Evolutionary conservation across 2,329 filamentous ascomycete species (phyloP), one percentile per base, ranked within the genome.

Genomic region (Alternaria longipes): DNA sequence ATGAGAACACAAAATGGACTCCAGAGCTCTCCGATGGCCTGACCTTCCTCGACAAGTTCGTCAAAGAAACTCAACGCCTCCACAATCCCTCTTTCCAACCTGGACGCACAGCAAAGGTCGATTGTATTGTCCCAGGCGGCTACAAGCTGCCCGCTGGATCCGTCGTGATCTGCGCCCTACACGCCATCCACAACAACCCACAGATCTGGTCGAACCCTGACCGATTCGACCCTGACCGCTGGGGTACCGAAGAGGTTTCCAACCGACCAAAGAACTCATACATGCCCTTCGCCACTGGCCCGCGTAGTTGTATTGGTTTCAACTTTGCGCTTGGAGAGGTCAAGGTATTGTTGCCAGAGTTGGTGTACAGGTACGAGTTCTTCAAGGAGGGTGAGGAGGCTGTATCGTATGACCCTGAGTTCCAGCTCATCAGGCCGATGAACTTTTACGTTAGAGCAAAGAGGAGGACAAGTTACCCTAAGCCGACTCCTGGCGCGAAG

Each of bases 171-270:
- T 80, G 84, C 0, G 84, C 84, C 0, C 73, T 83, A 0, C 78
- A 80, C 52, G 73, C 77, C 45, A 80, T 83, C 49, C 80, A 83
- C 66, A 82, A 84, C 71, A 88, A 88, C 75, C 80, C 84, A 0
- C 77, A 77, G 2, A 57, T 85, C 2, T 90, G 87, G 87, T 82
- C 86, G 45, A 86, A 88, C 68, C 87, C 87, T 0, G 74, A 80
- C 1, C 79, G 79, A 0, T 89, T 89, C 68, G 80, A 89, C 65
- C 85, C 87, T 0, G 86, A 89, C 60, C 79, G 87, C 3, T 89
- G 87, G 87, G 83, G 84, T 62, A 82, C 82, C 0, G 82, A 85
- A 0, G 76, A 80, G 12, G 85, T 86, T 56, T 18, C 51, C 5
- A 59, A 60, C 32, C 57, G 62, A 1, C 64, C 51, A 1, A 62